Evolutionary conservation across 768 basidiomycete species (phyloP).

Genomic region (Russula sp.): DNA sequence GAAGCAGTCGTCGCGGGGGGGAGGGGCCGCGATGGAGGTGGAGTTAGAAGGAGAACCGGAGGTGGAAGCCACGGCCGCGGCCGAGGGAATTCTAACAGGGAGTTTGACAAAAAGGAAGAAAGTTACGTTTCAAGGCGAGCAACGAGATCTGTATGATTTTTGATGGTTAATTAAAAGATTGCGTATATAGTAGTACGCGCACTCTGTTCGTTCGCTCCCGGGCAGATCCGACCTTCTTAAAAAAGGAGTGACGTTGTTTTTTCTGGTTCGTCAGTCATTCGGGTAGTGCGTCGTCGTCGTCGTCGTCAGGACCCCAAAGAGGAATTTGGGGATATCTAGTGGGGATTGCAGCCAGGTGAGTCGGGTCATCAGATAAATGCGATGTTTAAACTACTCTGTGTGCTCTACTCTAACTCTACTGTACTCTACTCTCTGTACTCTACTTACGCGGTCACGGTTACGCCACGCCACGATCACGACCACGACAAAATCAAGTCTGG

Average conservation of each 20-base stretch:
- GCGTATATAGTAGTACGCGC: neutral
- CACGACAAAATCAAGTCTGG: neutral
- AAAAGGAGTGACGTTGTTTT: neutral
- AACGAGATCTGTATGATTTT: slow-evolving; percentile 71
- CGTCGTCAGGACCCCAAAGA: neutral
- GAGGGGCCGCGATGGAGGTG: slow-evolving; percentile 39
- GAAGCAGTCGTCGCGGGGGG: slow-evolving; percentile 1
- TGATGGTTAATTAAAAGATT: slow-evolving; percentile 31
- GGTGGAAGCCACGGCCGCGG: slow-evolving; percentile 7
- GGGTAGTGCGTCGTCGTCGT: neutral
- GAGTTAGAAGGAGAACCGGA: slow-evolving; percentile 35
- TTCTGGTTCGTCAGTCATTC: neutral
- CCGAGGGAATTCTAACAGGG: slow-evolving; percentile 16
- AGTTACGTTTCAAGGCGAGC: slow-evolving; percentile 63
- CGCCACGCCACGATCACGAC: neutral
- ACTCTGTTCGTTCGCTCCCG: neutral
- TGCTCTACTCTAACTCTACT: too few species aligned
- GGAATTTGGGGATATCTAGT: neutral
- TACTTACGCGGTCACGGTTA: neutral
- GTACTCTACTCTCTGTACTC: too few species aligned
- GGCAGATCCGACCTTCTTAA: slow-evolving; percentile 3
- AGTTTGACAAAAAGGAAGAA: slow-evolving; percentile 51
- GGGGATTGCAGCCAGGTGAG: too few species aligned
- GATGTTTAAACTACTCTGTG: neutral
- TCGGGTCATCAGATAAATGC: neutral